These are phyloP conservation scores for Lachancea quebecensis DNA, from an alignment of 805 yeast species.

Conservation along the genomic window DNA sequence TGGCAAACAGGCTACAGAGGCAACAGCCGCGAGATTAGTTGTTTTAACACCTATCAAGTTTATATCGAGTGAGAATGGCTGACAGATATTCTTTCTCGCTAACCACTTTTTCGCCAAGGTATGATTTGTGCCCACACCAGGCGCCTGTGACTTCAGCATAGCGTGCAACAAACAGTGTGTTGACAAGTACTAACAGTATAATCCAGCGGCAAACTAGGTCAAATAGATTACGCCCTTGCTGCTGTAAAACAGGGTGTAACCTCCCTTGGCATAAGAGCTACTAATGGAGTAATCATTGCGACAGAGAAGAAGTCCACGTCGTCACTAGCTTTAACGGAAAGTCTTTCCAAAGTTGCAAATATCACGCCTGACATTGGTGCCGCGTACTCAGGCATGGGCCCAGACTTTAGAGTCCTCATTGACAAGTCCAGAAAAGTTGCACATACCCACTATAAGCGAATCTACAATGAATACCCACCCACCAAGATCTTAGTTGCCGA, in stretches of 20 bases:
- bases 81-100: conserved; percentile 96
- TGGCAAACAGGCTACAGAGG: conserved; percentile 10
- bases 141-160: neutral
- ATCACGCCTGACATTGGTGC: conserved; percentile 95
- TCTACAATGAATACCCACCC: conserved; percentile 96
- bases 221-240: conserved; percentile 93
- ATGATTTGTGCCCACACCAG: conserved; percentile 6
- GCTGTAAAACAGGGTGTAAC: conserved; percentile 98
- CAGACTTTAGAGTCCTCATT: conserved; percentile 90
- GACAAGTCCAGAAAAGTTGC: conserved; percentile 92
- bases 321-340: conserved; percentile 64
- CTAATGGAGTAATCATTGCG: conserved; percentile 93
- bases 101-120: conserved; percentile 96
- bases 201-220: conserved; percentile 87
- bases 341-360: conserved; percentile 68
- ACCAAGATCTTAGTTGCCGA: conserved; percentile 90
- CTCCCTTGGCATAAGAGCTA: conserved; percentile 87
- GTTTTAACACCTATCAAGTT: neutral
- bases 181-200: neutral
- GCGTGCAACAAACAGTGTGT: neutral
- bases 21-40: neutral
- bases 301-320: conserved; percentile 90
- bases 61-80: conserved; percentile 52
- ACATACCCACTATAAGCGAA: conserved; percentile 85
- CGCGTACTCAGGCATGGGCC: conserved; percentile 98